These are phyloP conservation scores for Pseudopithomyces maydicus DNA, from an alignment of 2,329 filamentous ascomycete genomes.

Conservation along the genomic window DNA sequence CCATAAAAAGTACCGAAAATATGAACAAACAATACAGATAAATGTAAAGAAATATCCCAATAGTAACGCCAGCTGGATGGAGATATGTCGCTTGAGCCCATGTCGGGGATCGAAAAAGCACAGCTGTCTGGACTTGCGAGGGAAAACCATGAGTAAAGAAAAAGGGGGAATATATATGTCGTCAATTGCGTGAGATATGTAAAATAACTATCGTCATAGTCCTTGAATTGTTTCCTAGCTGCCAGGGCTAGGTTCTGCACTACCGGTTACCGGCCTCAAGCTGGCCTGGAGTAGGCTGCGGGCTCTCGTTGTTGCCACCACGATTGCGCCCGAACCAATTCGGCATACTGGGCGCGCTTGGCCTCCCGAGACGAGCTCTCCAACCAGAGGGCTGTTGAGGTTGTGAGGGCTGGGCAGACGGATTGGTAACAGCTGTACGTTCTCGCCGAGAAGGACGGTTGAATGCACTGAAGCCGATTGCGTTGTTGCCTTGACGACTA, in stretches of 20 bases:
- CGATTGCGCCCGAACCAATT: conserved; percentile 38
- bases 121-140: background rate
- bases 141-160: background rate
- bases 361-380: conserved; percentile 25
- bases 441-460: conserved; percentile 31
- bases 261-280: conserved; percentile 44
- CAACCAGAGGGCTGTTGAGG: conserved; percentile 25
- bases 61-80: background rate
- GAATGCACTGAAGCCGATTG: conserved; percentile 28
- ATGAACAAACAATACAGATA: conserved; percentile 5
- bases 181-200: conserved; percentile 8
- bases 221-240: background rate
- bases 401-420: background rate
- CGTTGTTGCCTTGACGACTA: conserved; percentile 15
- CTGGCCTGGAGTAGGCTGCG: conserved; percentile 40
- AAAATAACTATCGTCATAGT: background rate
- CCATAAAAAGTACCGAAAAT: background rate
- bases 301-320: conserved; percentile 17
- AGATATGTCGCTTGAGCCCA: background rate
- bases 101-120: background rate
- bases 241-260: background rate
- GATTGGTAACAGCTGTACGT: conserved; percentile 17
- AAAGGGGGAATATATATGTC: conserved; percentile 6
- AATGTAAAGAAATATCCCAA: background rate
- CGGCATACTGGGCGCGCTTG: conserved; percentile 20